These are phyloP conservation scores for Wolfiporia cocos DNA, from an alignment of 1,284 basidiomycete genomes.

Conservation along the genomic window DNA sequence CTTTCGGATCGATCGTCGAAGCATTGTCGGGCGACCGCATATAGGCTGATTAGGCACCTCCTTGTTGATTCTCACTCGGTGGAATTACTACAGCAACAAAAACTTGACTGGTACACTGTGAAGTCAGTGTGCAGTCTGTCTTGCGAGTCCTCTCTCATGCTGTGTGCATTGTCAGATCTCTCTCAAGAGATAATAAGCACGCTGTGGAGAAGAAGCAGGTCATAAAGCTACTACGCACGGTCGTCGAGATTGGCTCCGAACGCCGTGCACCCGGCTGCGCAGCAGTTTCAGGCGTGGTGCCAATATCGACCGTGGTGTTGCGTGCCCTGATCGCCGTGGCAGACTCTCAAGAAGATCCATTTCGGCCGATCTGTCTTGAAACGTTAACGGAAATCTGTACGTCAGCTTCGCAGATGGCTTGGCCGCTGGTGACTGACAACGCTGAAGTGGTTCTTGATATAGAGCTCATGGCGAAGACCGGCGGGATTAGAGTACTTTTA, in stretches of 20 bases:
- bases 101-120: constrained; percentile 87
- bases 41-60: constrained; percentile 80
- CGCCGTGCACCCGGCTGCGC: constrained; percentile 37
- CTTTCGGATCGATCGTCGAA: constrained; percentile 74
- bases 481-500: constrained; percentile 84
- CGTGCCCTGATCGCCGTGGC: constrained; percentile 89
- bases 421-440: neutral
- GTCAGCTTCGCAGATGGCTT: constrained; percentile 19
- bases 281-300: constrained; percentile 42
- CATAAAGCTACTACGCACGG: constrained; percentile 86
- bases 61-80: constrained; percentile 70
- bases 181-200: constrained; percentile 81
- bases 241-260: constrained; percentile 70
- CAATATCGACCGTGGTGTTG: constrained; percentile 74
- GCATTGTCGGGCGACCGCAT: constrained; percentile 78
- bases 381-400: constrained; percentile 88
- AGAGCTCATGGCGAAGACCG: constrained; percentile 75
- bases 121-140: constrained; percentile 65
- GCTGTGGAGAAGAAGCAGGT: constrained; percentile 90
- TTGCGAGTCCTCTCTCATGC: neutral
- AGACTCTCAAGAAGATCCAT: constrained; percentile 89
- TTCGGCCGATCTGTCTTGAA: constrained; percentile 80
- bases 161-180: constrained; percentile 44
- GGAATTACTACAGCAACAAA: constrained; percentile 47
- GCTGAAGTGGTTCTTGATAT: constrained; percentile 75